A percentile compares a stretch with the other conserved stretches of the same genome.
These are phyloP conservation scores for Carex myosuroides DNA, from an alignment of 176 grass and related monocot genomes.

Conservation along the genomic window DNA sequence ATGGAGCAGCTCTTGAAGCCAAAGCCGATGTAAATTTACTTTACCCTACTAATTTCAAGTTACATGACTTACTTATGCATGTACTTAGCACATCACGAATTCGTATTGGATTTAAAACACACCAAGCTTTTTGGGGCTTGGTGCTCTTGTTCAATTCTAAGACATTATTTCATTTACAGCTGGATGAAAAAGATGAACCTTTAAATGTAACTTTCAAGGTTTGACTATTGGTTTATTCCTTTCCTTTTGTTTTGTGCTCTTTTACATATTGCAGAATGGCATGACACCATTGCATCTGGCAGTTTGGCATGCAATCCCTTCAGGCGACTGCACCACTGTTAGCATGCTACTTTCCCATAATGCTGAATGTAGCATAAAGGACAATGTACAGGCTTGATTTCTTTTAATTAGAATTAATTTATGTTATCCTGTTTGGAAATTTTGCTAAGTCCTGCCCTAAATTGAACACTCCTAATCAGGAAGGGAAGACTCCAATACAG, in stretches of 20 bases:
- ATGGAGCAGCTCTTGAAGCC: conserved; percentile 58
- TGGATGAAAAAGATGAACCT: neutral
- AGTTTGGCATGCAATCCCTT: conserved; percentile 82
- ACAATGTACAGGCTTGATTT: conserved; percentile 61
- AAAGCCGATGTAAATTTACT: conserved; percentile 64
- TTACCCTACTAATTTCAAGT: neutral
- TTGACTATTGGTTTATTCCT: neutral
- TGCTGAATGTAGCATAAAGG: conserved; percentile 78
- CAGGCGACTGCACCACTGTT: conserved; percentile 58
- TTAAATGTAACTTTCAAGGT: neutral
- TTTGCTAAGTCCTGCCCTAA: conserved; percentile 5
- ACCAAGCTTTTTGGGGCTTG: neutral
- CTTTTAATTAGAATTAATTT: conserved; percentile 29
- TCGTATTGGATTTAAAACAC: neutral
- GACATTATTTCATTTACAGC: neutral
- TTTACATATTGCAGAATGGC: conserved; percentile 64
- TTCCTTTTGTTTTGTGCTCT: neutral
- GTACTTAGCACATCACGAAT: neutral
- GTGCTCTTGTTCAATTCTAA: neutral
- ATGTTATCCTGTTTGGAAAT: conserved; percentile 9
- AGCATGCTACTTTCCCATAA: conserved; percentile 58
- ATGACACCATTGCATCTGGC: conserved; percentile 96
- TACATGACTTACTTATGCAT: neutral
- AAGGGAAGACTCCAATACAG: conserved; percentile 71
- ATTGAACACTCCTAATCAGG: conserved; percentile 37